These are phyloP conservation scores for Apiospora arundinis DNA, from an alignment of 2,329 filamentous ascomycete genomes.

Conservation along the genomic window DNA sequence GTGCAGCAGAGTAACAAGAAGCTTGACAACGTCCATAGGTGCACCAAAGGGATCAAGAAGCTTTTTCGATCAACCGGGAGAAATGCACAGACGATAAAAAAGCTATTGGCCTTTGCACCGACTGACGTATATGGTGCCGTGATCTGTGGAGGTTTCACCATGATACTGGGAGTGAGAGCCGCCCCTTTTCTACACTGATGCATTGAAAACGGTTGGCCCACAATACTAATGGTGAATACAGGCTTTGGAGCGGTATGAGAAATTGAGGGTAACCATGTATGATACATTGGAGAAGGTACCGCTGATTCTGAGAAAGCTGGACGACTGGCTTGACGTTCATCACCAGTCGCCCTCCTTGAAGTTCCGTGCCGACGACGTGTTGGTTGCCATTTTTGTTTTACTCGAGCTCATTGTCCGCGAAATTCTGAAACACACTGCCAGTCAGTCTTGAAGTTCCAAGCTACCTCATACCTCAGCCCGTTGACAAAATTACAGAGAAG, in stretches of 20 bases:
- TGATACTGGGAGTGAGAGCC: slow-evolving; percentile 26
- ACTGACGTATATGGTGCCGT: slow-evolving; percentile 28
- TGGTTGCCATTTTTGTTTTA: slow-evolving; percentile 28
- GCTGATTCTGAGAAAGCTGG: slow-evolving; percentile 21
- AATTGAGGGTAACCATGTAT: slow-evolving; percentile 27
- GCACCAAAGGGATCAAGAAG: slow-evolving; percentile 26
- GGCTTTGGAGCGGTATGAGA: background rate
- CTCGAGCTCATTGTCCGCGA: slow-evolving; percentile 27
- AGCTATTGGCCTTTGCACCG: slow-evolving; percentile 28
- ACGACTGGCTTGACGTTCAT: slow-evolving; percentile 26
- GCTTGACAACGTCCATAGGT: slow-evolving; percentile 25
- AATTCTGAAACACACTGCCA: slow-evolving; percentile 24
- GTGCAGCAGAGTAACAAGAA: slow-evolving; percentile 27
- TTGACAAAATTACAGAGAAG: slow-evolving; percentile 23
- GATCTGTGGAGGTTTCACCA: slow-evolving; percentile 30
- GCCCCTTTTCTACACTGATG: too few relatives aligned
- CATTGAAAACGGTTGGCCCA: too few relatives aligned
- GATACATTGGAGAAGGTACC: slow-evolving; percentile 27
- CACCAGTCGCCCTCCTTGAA: slow-evolving; percentile 25
- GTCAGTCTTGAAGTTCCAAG: slow-evolving; percentile 19
- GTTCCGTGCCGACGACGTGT: slow-evolving; percentile 24
- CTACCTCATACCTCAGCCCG: too few relatives aligned
- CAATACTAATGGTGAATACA: slow-evolving; percentile 30
- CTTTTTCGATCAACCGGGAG: slow-evolving; percentile 25
- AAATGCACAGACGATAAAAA: slow-evolving; percentile 27